Evolutionary conservation across 306 rosid genomes (phyloP).

Genomic region (Pyrus communis): DNA sequence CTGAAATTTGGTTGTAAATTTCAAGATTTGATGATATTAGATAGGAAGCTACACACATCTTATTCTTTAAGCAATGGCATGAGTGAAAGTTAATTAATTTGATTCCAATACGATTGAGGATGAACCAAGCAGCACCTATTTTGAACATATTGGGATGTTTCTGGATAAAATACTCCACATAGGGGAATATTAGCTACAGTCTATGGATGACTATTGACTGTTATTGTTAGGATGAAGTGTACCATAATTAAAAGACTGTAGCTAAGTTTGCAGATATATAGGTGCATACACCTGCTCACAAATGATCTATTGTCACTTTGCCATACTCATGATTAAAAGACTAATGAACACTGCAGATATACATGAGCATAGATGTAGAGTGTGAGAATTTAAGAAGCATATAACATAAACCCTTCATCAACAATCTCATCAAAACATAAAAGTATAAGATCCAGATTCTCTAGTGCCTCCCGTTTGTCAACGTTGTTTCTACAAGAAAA

Average conservation of each 20-base stretch:
- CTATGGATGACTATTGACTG: not conserved
- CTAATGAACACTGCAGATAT: not conserved
- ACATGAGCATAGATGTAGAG: not conserved
- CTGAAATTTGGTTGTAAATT: not conserved
- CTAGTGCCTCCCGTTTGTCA: constrained; percentile 89
- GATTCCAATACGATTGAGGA: not conserved
- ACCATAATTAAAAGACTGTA: not conserved
- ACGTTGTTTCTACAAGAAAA: constrained; percentile 53
- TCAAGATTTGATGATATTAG: not conserved
- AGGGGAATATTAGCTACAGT: not conserved
- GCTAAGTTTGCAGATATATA: not conserved
- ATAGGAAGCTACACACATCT: not conserved
- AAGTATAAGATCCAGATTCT: constrained; percentile 94
- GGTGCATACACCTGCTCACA: not conserved
- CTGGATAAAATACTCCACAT: not conserved
- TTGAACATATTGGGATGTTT: not conserved
- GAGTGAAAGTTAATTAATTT: not conserved
- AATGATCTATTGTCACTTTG: not conserved
- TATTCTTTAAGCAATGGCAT: not conserved
- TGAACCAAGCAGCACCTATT: not conserved
- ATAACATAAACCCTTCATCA: constrained; percentile 70
- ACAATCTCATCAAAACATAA: constrained; percentile 90
- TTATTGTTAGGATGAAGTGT: not conserved
- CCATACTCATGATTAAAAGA: not conserved
- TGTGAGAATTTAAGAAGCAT: constrained; percentile 11